Conservation (phyloP, 2,329 filamentous ascomycete species). For the Scedosporium boydii region DNA sequence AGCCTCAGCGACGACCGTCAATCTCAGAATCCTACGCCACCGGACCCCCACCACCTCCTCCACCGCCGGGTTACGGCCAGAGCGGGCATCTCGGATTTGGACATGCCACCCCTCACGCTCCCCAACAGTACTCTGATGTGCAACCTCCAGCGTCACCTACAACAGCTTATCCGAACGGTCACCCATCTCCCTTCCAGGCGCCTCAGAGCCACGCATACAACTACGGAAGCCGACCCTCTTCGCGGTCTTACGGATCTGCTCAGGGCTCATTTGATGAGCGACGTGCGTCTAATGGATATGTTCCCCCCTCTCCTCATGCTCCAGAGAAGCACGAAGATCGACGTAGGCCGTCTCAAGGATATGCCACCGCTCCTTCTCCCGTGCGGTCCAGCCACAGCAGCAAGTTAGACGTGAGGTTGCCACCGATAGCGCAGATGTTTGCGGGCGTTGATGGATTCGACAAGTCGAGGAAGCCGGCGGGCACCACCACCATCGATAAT, state of each 20-base stretch:
- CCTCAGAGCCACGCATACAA: slow-evolving; percentile 29
- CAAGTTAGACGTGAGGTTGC: not conserved
- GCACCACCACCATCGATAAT: not conserved
- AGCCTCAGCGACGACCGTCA: slow-evolving; percentile 36
- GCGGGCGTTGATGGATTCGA: not conserved
- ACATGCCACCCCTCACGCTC: slow-evolving; percentile 21
- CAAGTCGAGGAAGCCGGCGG: not conserved
- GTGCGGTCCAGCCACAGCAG: not conserved
- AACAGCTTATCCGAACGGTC: slow-evolving; percentile 20
- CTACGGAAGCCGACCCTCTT: slow-evolving; percentile 13
- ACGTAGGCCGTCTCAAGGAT: not conserved
- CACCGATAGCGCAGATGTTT: not conserved
- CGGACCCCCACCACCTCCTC: slow-evolving; percentile 22
- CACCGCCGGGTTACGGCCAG: slow-evolving; percentile 23
- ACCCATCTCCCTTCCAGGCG: slow-evolving; percentile 30
- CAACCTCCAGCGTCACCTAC: slow-evolving; percentile 24
- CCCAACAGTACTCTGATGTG: slow-evolving; percentile 21
- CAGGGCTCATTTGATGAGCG: slow-evolving; percentile 20
- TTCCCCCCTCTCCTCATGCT: slow-evolving; percentile 25
- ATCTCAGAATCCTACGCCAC: slow-evolving; percentile 31
- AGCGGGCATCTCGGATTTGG: slow-evolving; percentile 24
- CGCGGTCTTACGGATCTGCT: not conserved
- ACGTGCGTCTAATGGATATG: slow-evolving; percentile 25
- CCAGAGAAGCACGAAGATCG: not conserved
- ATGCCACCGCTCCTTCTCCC: not conserved